Base-by-base conservation (phyloP, 208 protist species). In the Porcisia deanei region DNA sequence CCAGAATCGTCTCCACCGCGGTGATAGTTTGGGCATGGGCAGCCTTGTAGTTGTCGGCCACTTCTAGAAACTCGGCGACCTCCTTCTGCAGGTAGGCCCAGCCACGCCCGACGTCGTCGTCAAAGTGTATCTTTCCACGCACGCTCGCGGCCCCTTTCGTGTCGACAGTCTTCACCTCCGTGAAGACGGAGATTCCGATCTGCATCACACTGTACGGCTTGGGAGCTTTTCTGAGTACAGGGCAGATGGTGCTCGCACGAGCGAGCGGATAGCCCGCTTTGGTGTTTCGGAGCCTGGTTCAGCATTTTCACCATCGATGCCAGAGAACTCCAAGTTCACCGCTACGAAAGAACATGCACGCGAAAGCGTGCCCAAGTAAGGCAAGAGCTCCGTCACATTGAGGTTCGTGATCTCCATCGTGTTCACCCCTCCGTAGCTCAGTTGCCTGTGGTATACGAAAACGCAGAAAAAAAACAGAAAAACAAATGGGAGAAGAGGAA, bases 251-350 rank as follows among this genome's bases (percentile, higher is more conserved):
- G 76, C 52, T 18, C 52, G 55, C 60, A 81, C 71, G 49, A 91
- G 80, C 3, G 85, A 69, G 18, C 39, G 49, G 9, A 65, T 47
- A 53, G 75, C 30, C 8, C 59, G 54, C 20, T 65, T 73, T 1
- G 75, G 59, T 2, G 52, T 57, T 34, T 68, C 53, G 16, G 73
- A 47, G 9, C 30, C 67, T 0, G 58, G 59, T 8, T 63, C 65
- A 0, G 30, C 20, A 8, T 54, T 30, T 1, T 80, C 76, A 34
- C 65, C 77, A 57, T 88, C 80, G 63, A 92, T 88, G 25, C 90
- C 90, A 14, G 81, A 87, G 75, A 92, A 94, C 75, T 94, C 90
- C 22, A 92, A 71, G 59, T 94, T 86, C 2, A 94, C 47, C 16
- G 84, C 67, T 16, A 91, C 81, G 74, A 83, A 94, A 45, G 53